phyloP scores from a whole-genome alignment of 192 early-diverging fungal species.

The Gigaspora rosea region DNA sequence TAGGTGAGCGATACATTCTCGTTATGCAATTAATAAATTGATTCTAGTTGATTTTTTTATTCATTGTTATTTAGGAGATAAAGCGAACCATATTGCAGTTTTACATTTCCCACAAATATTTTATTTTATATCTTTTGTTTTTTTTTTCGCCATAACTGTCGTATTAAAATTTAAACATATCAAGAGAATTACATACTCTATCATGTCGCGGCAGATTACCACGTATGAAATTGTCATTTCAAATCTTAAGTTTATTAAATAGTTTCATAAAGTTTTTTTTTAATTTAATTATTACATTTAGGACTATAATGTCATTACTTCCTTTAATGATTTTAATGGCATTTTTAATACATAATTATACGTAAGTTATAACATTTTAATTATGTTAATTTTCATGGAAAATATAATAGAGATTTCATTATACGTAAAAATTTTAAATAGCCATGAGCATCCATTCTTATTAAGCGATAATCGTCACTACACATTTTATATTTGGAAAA shows the following conservation, averaged over 20 bases:
- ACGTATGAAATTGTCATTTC: background rate
- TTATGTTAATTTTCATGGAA: no score
- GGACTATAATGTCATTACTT: background rate
- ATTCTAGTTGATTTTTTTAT: background rate
- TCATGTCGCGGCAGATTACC: background rate
- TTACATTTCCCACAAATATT: conserved; percentile 84
- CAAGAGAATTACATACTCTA: background rate
- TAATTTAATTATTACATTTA: background rate
- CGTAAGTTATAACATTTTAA: conserved; percentile 40
- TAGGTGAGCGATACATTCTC: conserved; percentile 51
- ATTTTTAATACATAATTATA: conserved; percentile 54
- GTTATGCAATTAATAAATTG: background rate
- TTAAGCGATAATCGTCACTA: conserved; percentile 95
- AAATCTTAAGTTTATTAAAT: background rate
- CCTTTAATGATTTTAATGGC: conserved; percentile 34
- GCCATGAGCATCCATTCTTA: conserved; percentile 90
- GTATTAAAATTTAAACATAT: conserved; percentile 35
- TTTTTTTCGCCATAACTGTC: conserved; percentile 50
- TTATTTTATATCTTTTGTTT: conserved; percentile 75
- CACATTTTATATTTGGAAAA: conserved; percentile 93
- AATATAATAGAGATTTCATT: no score
- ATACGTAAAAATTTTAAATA: conserved; percentile 30
- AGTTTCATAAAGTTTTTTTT: conserved; percentile 7
- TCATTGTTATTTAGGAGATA: conserved; percentile 65
- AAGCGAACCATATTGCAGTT: conserved; percentile 75